Base-by-base conservation (phyloP, 1,139 yeast genomes). In the Kluyveromyces sp. region DNA sequence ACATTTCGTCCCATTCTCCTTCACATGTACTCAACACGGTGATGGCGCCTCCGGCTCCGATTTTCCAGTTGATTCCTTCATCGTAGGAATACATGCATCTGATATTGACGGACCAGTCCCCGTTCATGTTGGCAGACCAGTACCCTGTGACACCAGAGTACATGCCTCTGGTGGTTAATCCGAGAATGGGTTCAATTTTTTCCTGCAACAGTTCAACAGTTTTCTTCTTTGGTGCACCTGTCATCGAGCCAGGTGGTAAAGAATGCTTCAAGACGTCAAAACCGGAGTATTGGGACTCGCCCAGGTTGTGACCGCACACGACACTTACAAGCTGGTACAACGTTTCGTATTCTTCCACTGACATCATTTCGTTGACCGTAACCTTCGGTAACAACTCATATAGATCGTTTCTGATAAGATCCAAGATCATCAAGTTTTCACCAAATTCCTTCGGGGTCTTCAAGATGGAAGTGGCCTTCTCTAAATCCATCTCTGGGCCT, bases 1-100 rank as follows among this genome's bases (percentile, higher is more conserved):
- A 65, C 95, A 94, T 84, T 61, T 94, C 99, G 31, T 87, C 89
- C 86, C 94, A 87, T 63, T 94, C 99, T 2, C 80, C 92, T 17
- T 76, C 75, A 7, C 73, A 71, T 20, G 87, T 80, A 60, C 96
- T 86, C 47, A 94, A 69, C 2, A 88, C 94, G 0, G 98, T 92
- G 46, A 94, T 82, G 26, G 98, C 99, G 7, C 99, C 99, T 9
- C 99, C 99, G 7, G 98, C 98, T 2, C 99, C 99, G 46, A 92
- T 78, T 52, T 89, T 71, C 95, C 96, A 92, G 9, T 70, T 54
- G 19, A 47, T 49, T 1, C 59, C 61, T 1, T 57, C 59, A 16
- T 61, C 57, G 62, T 88, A 87, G 47, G 77, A 76, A 63, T 78
- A 88, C 39, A 88, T 73, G 3, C 96, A 85, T 36, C 99, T 72